Evolutionary conservation across 2,329 filamentous ascomycete species (phyloP).

Genomic region (Fusarium cicatricum): DNA sequence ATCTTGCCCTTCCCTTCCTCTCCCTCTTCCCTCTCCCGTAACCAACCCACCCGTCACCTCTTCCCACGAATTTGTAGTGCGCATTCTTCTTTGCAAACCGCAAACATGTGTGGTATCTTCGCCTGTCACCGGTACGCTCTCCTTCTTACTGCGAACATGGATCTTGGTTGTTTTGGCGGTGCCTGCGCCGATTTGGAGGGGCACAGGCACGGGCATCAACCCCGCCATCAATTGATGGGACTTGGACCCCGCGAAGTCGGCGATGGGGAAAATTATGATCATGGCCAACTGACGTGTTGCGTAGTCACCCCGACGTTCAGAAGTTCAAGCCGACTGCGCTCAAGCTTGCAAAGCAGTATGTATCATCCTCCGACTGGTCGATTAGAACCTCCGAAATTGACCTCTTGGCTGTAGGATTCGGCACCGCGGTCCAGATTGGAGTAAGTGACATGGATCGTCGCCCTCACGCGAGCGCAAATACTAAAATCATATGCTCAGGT

Average conservation of each 20-base stretch:
- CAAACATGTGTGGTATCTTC: conserved; percentile 95
- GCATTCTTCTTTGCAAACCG: conserved; percentile 37
- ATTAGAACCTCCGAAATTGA: conserved; percentile 17
- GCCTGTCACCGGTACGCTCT: conserved; percentile 80
- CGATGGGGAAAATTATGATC: conserved; percentile 21
- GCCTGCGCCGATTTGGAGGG: conserved; percentile 23
- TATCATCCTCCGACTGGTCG: background rate
- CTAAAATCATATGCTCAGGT: conserved; percentile 61
- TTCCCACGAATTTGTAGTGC: conserved; percentile 17
- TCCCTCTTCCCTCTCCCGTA: conserved; percentile 17
- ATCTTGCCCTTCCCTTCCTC: conserved; percentile 28
- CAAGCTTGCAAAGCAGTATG: conserved; percentile 92
- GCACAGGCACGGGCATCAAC: conserved; percentile 42
- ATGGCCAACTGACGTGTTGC: conserved; percentile 39
- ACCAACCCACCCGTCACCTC: conserved; percentile 1
- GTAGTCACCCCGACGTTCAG: conserved; percentile 87
- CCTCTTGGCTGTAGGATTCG: conserved; percentile 70
- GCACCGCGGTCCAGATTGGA: conserved; percentile 98
- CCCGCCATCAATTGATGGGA: conserved; percentile 31
- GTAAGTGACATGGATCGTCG: conserved; percentile 63
- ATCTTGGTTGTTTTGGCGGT: conserved; percentile 16
- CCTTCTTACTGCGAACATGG: conserved; percentile 32
- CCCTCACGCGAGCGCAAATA: conserved; percentile 33
- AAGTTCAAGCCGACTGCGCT: conserved; percentile 97
- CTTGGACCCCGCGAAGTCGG: conserved; percentile 47